phyloP scores from a whole-genome alignment of 208 protist genomes.

The Wallacemonas sp. region DNA sequence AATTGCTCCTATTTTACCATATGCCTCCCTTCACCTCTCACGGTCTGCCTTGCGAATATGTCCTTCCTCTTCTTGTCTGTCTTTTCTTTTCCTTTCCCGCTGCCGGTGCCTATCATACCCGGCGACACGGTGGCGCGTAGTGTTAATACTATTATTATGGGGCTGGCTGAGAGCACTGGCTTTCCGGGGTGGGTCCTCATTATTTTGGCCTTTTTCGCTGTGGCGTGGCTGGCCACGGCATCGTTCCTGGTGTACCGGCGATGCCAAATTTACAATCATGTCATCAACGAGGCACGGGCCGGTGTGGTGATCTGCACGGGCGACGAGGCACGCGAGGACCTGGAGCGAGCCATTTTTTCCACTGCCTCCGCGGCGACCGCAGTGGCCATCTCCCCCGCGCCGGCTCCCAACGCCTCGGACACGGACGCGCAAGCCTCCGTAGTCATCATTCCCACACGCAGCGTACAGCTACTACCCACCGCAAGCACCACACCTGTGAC shows the following conservation, averaged over 20 bases:
- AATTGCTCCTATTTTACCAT: too few species aligned
- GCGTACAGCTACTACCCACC: background rate
- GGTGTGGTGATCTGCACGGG: constrained; percentile 12
- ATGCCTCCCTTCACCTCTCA: too few species aligned
- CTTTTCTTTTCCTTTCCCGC: too few species aligned
- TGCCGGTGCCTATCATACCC: too few species aligned
- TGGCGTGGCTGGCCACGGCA: background rate
- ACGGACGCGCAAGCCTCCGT: too few species aligned
- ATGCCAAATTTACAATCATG: constrained; percentile 6
- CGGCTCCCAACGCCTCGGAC: too few species aligned
- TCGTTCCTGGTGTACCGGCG: constrained; percentile 7
- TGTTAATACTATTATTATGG: background rate
- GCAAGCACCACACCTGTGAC: background rate
- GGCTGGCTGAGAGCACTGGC: background rate
- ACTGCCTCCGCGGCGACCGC: background rate
- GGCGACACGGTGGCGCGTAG: too few species aligned
- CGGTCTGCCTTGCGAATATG: too few species aligned
- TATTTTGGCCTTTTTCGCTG: background rate
- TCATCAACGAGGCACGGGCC: constrained; percentile 1
- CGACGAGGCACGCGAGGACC: background rate
- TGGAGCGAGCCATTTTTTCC: background rate
- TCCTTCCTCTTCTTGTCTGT: too few species aligned
- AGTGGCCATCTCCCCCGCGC: too few species aligned
- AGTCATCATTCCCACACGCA: too few species aligned
- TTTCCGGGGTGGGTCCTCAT: constrained; percentile 11